phyloP scores from a whole-genome alignment of 495 filamentous ascomycete genomes.

The Penicillium dipodomyicola region DNA sequence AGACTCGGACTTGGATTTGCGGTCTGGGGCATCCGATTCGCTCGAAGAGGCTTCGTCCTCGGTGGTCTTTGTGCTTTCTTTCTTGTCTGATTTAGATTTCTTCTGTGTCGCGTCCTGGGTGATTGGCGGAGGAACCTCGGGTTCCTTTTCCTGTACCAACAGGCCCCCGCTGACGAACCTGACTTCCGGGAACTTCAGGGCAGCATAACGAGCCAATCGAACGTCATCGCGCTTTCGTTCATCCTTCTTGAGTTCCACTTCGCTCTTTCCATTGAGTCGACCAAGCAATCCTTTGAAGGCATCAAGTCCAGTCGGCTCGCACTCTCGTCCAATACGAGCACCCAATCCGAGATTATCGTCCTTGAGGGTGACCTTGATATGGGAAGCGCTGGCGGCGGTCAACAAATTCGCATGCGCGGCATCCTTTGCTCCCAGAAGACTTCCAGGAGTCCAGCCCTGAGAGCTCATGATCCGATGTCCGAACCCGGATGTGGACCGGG shows the following conservation, averaged over 20 bases:
- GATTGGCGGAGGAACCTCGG: constrained; percentile 22
- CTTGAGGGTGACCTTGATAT: constrained; percentile 77
- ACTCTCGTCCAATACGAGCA: constrained; percentile 62
- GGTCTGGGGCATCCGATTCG: constrained; percentile 7
- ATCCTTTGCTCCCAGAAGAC: constrained; percentile 70
- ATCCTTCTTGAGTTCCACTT: constrained; percentile 64
- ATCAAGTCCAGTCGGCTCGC: constrained; percentile 77
- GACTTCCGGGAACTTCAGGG: constrained; percentile 68
- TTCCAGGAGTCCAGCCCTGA: constrained; percentile 88
- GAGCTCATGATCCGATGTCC: constrained; percentile 81
- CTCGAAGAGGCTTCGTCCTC: constrained; percentile 15
- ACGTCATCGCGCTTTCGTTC: constrained; percentile 57
- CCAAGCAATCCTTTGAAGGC: constrained; percentile 82
- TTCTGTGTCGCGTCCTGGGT: constrained; percentile 20
- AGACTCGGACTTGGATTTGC: constrained; percentile 23
- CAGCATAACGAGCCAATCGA: constrained; percentile 63
- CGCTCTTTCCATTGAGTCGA: constrained; percentile 82
- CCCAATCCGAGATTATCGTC: constrained; percentile 89
- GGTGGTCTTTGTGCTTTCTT: constrained; percentile 2
- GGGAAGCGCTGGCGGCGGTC: constrained; percentile 70
- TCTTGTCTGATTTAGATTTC: constrained; percentile 25
- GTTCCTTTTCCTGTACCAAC: constrained; percentile 65
- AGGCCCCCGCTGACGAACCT: constrained; percentile 79
- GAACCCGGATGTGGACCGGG: constrained; percentile 72
- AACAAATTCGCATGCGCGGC: constrained; percentile 70